Evolutionary conservation across 1,139 yeast genomes (phyloP), one percentile per base, ranked within the genome.

Genomic region (Taphrina populina): DNA sequence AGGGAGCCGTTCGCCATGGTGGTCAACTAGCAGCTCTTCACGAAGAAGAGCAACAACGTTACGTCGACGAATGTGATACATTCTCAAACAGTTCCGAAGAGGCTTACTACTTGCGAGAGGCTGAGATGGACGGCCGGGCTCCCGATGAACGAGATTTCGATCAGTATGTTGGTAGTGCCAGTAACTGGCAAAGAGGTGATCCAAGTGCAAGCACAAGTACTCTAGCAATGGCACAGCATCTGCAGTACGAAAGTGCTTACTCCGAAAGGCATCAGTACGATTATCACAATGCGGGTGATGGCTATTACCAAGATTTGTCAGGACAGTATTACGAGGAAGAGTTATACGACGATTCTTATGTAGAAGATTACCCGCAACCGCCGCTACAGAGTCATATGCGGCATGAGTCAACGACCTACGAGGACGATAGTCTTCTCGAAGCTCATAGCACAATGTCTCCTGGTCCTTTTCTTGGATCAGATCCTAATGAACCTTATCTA

Each of bases 111-210:
- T 4, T 24, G 8, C 35, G 47, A 8, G 47, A 43, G 8, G 35
- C 35, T 7, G 35, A 29, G 10, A 30, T 43, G 5, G 47, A 43
- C 7, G 47, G 47, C 13, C 47, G 20, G 10, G 47, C 47, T 20
- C 47, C 47, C 1, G 47, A 30, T 8, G 47, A 43, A 30, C 24
- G 47, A 30, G 47, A 43, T 19, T 24, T 43, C 20, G 47, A 43
- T 15, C 47, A 43, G 15, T 43, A 43, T 19, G 11, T 43, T 8
- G 29, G 29, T 37, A 29, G 24, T n/a, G 43, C 13, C 13, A 13
- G 47, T 15, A 29, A 29, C 11, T 43, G 47, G 47, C 20, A 30
- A 19, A 29, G 33, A 11, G 11, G 20, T 7, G 37, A 43, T 11
- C 33, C 36, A 19, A 20, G 29, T 10, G 45, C 32, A n/a, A 43